Base-by-base conservation (phyloP, 2,329 filamentous ascomycete genomes). In the Aureobasidium sp. region DNA sequence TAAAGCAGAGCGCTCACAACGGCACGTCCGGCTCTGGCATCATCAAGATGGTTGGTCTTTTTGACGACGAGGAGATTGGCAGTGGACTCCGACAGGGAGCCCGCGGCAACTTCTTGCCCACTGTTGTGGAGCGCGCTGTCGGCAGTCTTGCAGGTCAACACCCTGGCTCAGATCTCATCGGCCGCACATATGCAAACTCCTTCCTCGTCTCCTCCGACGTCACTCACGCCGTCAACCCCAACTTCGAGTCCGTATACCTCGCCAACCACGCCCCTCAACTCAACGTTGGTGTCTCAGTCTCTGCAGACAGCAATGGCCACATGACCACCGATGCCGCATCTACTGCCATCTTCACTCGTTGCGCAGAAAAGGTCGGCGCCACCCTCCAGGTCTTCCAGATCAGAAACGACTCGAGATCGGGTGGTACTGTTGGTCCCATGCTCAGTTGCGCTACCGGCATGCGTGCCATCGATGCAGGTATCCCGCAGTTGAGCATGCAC, bases 21-120 rank as follows among this genome's bases (percentile, higher is more conserved):
- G 78, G 77, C 42, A 72, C 78, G 1, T 72, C 77, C 72, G 65
- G 72, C 47, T 85, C 87, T 64, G 82, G 87, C 15, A 83, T 87
- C 60, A 86, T 97, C 75, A 95, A 95, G 76, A 81, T 97, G 61
- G 90, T 94, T 39, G 91, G 88, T n/a, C 87, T 97, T 69, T 97
- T 97, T 71, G 94, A 97, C 72, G 89, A 97, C 70, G 94, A 99
- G 75, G 94, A 99, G 75, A 96, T 99, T 64, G 94, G 94, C 64
- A 95, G 89, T 29, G 81, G 91, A 9, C 84, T 97, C 56, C 89
- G 93, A 62, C 93, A 97, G 77, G 94, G 94, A 64, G 94, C 94
- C 6, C 83, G 84, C 59, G 87, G 90, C 62, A 97, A 97, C 79
- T 95, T 97, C 79, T 82, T 97, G 62, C 88, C 90, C 44, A 82